Percentiles rank a stretch among this genome's conserved stretches.
Evolutionary conservation across 306 rosid genomes (phyloP).

Genomic region (Vicia sativa): DNA sequence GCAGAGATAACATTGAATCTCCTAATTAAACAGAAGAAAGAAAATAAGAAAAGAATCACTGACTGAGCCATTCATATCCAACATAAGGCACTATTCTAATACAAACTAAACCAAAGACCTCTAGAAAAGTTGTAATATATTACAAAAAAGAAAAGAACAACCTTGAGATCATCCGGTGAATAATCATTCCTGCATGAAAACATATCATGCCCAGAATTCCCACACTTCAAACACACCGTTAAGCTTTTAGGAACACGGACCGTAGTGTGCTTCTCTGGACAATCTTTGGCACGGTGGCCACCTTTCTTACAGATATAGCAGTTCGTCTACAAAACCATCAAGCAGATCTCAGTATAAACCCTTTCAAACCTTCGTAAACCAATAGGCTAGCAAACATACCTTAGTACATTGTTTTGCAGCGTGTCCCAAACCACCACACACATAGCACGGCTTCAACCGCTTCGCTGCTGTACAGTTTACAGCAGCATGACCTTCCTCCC

Average conservation of each 20-base stretch:
- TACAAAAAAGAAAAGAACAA: constrained; percentile 34
- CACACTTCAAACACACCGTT: constrained; percentile 78
- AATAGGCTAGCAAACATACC: constrained; percentile 45
- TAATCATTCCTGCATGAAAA: constrained; percentile 66
- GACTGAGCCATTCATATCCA: constrained; percentile 20
- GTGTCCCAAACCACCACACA: constrained; percentile 91
- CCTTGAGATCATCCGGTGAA: constrained; percentile 77
- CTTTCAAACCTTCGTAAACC: background rate
- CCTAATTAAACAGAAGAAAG: constrained; percentile 50
- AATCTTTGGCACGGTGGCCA: constrained; percentile 84
- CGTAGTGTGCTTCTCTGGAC: constrained; percentile 68
- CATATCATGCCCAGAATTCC: constrained; percentile 90
- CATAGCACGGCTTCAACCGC: constrained; percentile 83
- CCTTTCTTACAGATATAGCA: constrained; percentile 78
- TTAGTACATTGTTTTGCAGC: constrained; percentile 65
- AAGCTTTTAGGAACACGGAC: constrained; percentile 36
- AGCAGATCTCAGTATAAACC: constrained; percentile 9
- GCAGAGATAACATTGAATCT: constrained; percentile 76
- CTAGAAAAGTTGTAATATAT: background rate
- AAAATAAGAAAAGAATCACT: constrained; percentile 8
- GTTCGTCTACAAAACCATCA: constrained; percentile 52
- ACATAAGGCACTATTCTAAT: constrained; percentile 8
- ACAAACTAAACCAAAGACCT: constrained; percentile 4
- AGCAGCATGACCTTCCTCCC: constrained; percentile 88
- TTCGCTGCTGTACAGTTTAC: constrained; percentile 67